These are phyloP conservation scores for Ramularia endophylla DNA, from an alignment of 2,329 filamentous ascomycete genomes.

Conservation along the genomic window DNA sequence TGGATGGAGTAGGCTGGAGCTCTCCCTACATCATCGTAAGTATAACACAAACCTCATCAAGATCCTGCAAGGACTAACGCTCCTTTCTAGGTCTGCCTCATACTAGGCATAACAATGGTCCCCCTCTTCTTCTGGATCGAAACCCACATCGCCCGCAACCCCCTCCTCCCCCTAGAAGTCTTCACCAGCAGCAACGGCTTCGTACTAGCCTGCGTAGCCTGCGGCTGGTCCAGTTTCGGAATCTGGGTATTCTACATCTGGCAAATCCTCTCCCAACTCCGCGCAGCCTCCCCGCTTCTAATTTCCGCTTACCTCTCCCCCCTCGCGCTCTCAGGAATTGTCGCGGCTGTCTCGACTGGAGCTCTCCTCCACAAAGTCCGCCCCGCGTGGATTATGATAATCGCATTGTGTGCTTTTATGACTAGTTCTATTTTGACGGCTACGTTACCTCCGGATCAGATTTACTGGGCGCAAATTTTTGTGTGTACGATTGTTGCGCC, in stretches of 20 bases:
- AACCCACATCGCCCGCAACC: conserved; percentile 15
- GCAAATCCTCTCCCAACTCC: conserved; percentile 44
- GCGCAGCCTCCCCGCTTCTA: conserved; percentile 39
- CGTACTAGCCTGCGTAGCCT: conserved; percentile 26
- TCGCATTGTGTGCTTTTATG: conserved; percentile 38
- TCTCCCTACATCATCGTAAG: conserved; percentile 21
- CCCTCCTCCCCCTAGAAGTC: conserved; percentile 23
- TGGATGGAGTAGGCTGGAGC: conserved; percentile 26
- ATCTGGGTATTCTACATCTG: conserved; percentile 33
- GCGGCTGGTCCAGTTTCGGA: conserved; percentile 27
- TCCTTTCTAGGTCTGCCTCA: conserved; percentile 11
- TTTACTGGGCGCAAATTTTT: conserved; percentile 61
- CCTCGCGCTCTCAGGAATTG: conserved; percentile 39
- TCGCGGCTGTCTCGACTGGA: conserved; percentile 40
- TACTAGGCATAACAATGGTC: conserved; percentile 23
- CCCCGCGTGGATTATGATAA: conserved; percentile 32
- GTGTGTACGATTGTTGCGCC: conserved; percentile 46
- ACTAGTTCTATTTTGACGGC: conserved; percentile 37
- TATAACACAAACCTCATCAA: no score
- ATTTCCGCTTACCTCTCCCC: conserved; percentile 43
- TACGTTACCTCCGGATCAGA: conserved; percentile 48
- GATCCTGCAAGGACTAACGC: no score
- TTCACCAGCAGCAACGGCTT: conserved; percentile 23
- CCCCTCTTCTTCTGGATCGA: conserved; percentile 26
- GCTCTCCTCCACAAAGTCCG: conserved; percentile 22